Evolutionary conservation across 352 stramenopile species (phyloP), one percentile per base, ranked within the genome.

Genomic region (Phytophthora podocarpi): DNA sequence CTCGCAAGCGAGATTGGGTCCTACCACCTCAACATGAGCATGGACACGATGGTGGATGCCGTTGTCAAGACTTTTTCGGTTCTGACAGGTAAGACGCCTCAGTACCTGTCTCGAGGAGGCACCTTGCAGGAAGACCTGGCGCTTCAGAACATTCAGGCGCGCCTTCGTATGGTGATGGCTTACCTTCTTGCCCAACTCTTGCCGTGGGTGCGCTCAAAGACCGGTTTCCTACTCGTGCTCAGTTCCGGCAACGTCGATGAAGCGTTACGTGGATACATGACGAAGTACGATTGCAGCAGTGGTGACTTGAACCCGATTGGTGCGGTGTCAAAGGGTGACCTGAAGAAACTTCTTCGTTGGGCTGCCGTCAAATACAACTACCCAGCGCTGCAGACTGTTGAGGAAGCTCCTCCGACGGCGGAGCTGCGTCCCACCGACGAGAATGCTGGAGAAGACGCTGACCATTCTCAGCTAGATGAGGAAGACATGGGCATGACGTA

Each of bases 401-500:
- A 96, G 8, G 85, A 87, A 41, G 97, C 97, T 31, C 93, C 95
- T 37, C 96, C 97, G 23, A 99, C 97, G 4, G 97, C 97, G 0
- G 96, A 99, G 74, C 78, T 99, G 31, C 83, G 96, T 75, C 97
- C 97, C 11, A 98, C 94, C 16, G 78, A 84, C 18, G 77, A 91
- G n/a, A 64, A 71, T 43, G 70, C 68, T 30, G 78, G 66, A 20
- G 80, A 90, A 57, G 72, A 85, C 9, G 76, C 67, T 20, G 76
- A 96, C 46, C 90, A 99, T 75, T 97, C 90, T 23, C 96, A 99
- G 72, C 80, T 97, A 10, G 97, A 99, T 71, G 97, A 99, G 82
- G 96, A 99, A 45, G 97, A 99, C 75, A 99, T 99, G 97, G 97
- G 97, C 7, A 99, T 99, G 97, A 98, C 90, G 12, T 99, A 99